Base-by-base conservation (phyloP, 768 basidiomycete genomes). In the Trametes punicea region DNA sequence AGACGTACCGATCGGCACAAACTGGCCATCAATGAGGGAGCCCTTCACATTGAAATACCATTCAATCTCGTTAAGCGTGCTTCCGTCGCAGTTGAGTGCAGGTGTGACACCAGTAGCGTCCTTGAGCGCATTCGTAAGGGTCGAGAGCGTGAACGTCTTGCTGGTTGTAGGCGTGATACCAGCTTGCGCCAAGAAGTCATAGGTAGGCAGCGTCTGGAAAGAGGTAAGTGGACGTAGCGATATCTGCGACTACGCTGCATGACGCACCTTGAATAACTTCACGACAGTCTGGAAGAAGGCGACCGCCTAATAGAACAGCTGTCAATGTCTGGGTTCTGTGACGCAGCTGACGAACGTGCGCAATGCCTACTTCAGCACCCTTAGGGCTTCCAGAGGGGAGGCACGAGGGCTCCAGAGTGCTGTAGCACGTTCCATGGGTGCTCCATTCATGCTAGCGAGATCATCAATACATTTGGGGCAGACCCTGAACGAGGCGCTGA, bases 141-240 rank as follows among this genome's bases (percentile, higher is more conserved):
- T 65, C 13, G 80, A 71, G 16, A 88, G 75, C 0, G 81, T 81
- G 67, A 83, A 83, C 0, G 87, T 88, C 61, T 71, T 66, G 57
- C 69, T 73, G 2, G 74, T 70, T n/a, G 78, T 79, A 11, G 92
- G 92, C 3, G 79, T 81, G 62, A 93, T 93, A 23, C 89, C 89
- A n/a, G 78, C 84, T 20, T 78, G 71, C 13, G 75, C 71, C 36
- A 93, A 83, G 81, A 81, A 90, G 15, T 79, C 75, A 68, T 83
- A 90, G 2, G 91, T 91, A 0, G 89, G 87, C 23, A 92, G 80
- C 8, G 77, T 76, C 81, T 80, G 61, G 10, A 13, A 21, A n/a
- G 30, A 59, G 60, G 49, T 30, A 29, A 40, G 6, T 52, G n/a
- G 18, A 26, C 21, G 31, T 40, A 11, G 53, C 47, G 6, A 36